A percentile compares a stretch with the other conserved stretches of the same genome.
Conservation (phyloP, 2,329 filamentous ascomycete species). For the Mycocentrospora acerina region DNA sequence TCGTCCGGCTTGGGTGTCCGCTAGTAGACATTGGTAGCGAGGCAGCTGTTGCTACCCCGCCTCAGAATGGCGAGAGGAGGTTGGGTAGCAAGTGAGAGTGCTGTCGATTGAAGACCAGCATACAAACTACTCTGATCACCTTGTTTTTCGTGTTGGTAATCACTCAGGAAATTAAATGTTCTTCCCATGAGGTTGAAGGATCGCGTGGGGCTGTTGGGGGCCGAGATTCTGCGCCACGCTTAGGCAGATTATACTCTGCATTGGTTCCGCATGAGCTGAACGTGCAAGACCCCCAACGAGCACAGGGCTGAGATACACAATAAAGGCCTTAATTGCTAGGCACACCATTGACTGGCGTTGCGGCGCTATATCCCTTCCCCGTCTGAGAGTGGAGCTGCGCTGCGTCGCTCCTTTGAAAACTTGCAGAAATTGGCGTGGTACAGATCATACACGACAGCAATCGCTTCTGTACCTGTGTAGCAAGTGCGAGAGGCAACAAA, state of each 20-base stretch:
- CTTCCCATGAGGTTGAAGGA: constrained; percentile 1
- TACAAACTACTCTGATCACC: too few species aligned
- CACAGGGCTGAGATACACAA: constrained; percentile 1
- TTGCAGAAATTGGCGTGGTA: constrained; percentile 4
- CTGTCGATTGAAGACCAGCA: too few species aligned
- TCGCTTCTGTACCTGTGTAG: constrained; percentile 3
- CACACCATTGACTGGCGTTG: neutral
- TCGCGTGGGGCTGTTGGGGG: constrained; percentile 8
- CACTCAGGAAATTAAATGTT: neutral
- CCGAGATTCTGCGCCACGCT: constrained; percentile 8
- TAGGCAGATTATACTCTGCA: constrained; percentile 5
- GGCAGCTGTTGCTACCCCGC: too few species aligned
- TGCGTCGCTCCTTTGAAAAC: constrained; percentile 1
- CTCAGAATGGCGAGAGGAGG: too few species aligned
- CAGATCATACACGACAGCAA: constrained; percentile 3
- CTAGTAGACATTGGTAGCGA: too few species aligned
- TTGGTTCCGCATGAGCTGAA: constrained; percentile 6
- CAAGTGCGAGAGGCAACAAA: neutral
- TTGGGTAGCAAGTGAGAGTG: too few species aligned
- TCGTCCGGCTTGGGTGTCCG: too few species aligned
- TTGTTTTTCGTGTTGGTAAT: neutral
- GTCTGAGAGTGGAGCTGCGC: neutral
- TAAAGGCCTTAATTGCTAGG: constrained; percentile 4
- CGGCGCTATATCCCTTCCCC: neutral
- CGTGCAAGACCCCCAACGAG: constrained; percentile 2